Conservation (phyloP, 208 protist species). For the Naegleria lovaniensis region DNA sequence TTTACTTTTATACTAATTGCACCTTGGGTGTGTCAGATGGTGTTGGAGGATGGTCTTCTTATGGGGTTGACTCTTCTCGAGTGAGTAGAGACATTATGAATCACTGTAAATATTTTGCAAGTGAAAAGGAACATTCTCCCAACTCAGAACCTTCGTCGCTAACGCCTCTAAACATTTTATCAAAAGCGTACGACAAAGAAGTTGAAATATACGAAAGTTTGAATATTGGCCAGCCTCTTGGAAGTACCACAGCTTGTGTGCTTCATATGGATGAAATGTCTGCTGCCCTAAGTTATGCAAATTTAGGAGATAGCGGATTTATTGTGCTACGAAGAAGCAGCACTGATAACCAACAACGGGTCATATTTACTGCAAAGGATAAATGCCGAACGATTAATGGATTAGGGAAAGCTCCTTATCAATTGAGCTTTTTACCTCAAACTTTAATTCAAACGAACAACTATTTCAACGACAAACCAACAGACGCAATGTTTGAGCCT, state of each 20-base stretch:
- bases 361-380: background rate
- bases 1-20: background rate
- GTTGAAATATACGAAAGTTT: background rate
- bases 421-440: background rate
- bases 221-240: background rate
- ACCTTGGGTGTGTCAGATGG: background rate
- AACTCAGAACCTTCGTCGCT: background rate
- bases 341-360: background rate
- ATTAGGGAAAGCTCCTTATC: background rate
- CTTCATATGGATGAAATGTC: background rate
- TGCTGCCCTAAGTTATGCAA: background rate
- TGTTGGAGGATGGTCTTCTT: background rate
- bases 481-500: background rate
- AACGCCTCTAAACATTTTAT: background rate
- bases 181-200: background rate
- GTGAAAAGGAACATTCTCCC: background rate
- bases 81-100: constrained; percentile 5
- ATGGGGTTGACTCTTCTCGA: background rate
- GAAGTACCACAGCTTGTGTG: background rate
- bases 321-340: background rate
- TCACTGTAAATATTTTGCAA: constrained; percentile 1
- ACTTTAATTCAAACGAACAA: background rate
- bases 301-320: background rate
- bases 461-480: background rate
- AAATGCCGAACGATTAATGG: background rate